Evolutionary conservation across 768 basidiomycete species (phyloP).

Genomic region (Panaeolus cyanescens): DNA sequence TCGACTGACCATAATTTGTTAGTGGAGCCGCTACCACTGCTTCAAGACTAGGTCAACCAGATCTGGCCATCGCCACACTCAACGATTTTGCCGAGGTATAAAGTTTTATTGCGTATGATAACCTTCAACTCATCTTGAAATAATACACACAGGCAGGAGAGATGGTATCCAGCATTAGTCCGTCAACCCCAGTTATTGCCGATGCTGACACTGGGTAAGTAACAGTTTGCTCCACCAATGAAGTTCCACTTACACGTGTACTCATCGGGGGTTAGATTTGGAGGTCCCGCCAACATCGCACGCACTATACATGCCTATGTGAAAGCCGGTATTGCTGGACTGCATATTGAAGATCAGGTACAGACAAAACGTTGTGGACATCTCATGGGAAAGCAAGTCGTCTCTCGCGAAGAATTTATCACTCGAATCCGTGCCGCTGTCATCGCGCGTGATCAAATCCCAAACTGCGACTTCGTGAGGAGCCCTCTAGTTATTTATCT

Average conservation of each 20-base stretch:
- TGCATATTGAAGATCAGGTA: conserved; percentile 82
- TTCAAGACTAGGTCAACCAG: conserved; percentile 76
- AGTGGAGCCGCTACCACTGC: conserved; percentile 82
- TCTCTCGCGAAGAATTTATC: conserved; percentile 75
- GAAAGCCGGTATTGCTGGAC: conserved; percentile 68
- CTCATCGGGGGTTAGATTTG: conserved; percentile 40
- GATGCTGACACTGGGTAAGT: conserved; percentile 76
- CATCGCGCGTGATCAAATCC: conserved; percentile 72
- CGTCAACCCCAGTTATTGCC: conserved; percentile 69
- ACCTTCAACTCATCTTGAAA: not conserved
- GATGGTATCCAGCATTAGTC: conserved; percentile 69
- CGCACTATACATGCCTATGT: conserved; percentile 71
- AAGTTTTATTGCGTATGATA: not conserved
- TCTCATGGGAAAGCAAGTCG: conserved; percentile 78
- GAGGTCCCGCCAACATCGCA: conserved; percentile 73
- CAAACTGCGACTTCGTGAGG: conserved; percentile 68
- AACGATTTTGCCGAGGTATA: conserved; percentile 73
- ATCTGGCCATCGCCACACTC: conserved; percentile 75
- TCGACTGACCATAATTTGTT: not conserved
- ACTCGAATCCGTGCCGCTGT: conserved; percentile 78
- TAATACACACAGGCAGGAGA: conserved; percentile 48
- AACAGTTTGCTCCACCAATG: not conserved
- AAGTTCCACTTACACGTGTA: not conserved
- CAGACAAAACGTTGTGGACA: conserved; percentile 83
- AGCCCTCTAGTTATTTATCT: not conserved